Conservation (phyloP, 495 filamentous ascomycete species). For the Chaetomium cochliodes region DNA sequence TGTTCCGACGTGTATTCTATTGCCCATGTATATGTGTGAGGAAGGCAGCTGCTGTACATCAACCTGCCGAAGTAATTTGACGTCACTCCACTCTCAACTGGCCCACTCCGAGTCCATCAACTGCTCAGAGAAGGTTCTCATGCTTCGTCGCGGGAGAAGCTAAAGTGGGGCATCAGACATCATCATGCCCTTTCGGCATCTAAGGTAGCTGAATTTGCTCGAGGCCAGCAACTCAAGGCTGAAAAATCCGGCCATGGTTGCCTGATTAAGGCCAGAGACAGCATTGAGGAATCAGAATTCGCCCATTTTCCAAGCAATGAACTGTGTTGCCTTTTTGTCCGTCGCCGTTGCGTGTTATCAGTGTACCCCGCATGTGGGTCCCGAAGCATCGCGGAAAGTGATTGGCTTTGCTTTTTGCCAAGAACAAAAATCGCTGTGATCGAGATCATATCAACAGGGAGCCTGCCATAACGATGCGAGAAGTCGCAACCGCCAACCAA, state of each 20-base stretch:
- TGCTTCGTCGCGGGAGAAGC: background rate
- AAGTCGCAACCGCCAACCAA: constrained; percentile 10
- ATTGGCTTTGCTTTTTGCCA: constrained; percentile 23
- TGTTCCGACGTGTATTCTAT: too few relatives aligned
- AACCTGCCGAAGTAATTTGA: too few relatives aligned
- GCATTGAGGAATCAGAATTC: background rate
- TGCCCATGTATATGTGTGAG: too few relatives aligned
- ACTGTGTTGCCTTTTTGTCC: background rate
- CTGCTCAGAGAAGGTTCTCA: background rate
- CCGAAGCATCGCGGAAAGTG: constrained; percentile 18
- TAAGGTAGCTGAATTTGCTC: too few relatives aligned
- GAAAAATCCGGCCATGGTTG: too few relatives aligned
- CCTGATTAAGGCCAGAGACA: background rate
- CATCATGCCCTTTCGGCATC: background rate
- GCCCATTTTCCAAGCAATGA: background rate
- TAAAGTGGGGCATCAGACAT: background rate
- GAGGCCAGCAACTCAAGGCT: too few relatives aligned
- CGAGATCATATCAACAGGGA: constrained; percentile 24
- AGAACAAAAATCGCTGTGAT: constrained; percentile 28
- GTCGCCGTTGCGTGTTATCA: background rate
- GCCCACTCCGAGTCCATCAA: background rate
- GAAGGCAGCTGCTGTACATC: too few relatives aligned
- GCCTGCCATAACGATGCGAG: constrained; percentile 13
- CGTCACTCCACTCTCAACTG: background rate
- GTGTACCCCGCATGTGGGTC: constrained; percentile 23